These are phyloP conservation scores for Pseudisothecium myosuroides DNA, from an alignment of 225 moss, liverwort and hornwort genomes.

Conservation along the genomic window DNA sequence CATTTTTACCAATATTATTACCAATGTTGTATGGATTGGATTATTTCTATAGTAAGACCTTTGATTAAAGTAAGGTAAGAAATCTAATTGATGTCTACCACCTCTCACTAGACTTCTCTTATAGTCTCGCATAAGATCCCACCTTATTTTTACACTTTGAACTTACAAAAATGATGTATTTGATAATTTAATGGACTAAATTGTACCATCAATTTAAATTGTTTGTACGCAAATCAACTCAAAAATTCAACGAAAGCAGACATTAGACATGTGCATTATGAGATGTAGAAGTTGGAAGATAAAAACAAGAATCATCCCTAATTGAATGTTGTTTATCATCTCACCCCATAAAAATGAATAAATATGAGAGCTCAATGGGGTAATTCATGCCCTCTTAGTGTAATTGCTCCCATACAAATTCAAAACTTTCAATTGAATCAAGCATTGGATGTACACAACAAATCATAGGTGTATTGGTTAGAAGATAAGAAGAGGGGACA, in stretches of 20 bases:
- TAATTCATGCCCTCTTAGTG: background rate
- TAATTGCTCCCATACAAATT: background rate
- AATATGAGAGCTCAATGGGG: background rate
- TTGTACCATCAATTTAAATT: no score
- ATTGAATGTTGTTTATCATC: background rate
- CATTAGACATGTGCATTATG: no score
- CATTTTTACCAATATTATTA: background rate
- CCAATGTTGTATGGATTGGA: accelerated
- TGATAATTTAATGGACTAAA: background rate
- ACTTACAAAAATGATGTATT: background rate
- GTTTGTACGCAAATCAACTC: background rate
- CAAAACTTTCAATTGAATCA: background rate
- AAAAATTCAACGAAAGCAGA: no score
- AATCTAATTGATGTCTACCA: accelerated
- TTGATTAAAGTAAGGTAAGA: background rate
- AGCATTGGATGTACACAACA: background rate
- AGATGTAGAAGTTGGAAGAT: background rate
- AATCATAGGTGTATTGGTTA: background rate
- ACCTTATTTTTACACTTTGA: background rate
- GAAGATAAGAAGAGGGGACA: background rate
- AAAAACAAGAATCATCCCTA: accelerated
- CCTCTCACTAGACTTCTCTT: accelerated
- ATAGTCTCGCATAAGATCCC: background rate
- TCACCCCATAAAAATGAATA: background rate
- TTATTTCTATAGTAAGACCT: background rate